These are phyloP conservation scores for Ambrosia trifida DNA, from an alignment of 129 eudicot species.

Conservation along the genomic window DNA sequence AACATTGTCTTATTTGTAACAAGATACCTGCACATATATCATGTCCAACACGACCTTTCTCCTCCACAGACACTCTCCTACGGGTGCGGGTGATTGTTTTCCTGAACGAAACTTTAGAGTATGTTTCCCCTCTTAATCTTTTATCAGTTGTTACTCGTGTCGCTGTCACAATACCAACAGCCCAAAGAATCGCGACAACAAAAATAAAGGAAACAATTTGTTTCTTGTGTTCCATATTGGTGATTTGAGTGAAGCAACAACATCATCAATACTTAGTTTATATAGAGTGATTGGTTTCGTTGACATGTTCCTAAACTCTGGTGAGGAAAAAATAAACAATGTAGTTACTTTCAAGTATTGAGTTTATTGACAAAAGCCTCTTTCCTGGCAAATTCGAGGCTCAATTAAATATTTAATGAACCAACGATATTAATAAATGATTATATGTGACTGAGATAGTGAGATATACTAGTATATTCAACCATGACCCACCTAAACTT, in stretches of 20 bases:
- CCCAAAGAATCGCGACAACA: background rate
- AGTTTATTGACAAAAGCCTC: background rate
- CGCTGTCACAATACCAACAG: background rate
- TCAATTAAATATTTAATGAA: background rate
- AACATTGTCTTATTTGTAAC: background rate
- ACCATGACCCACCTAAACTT: background rate
- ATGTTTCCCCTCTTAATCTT: background rate
- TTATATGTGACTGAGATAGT: background rate
- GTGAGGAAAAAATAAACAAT: background rate
- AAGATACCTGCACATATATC: constrained; percentile 4
- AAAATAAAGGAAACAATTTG: background rate
- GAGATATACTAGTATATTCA: background rate
- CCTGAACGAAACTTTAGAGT: background rate
- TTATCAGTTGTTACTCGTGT: background rate
- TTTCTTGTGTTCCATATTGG: background rate
- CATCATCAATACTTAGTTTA: background rate
- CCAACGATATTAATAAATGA: background rate
- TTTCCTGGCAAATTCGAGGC: background rate
- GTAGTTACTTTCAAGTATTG: background rate
- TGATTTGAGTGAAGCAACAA: background rate
- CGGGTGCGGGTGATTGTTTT: background rate
- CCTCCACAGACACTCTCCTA: background rate
- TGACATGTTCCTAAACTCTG: background rate
- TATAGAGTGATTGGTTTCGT: background rate
- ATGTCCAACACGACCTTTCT: background rate